phyloP scores from a whole-genome alignment of 2,329 filamentous ascomycete species.

The Venturia aucupariae region DNA sequence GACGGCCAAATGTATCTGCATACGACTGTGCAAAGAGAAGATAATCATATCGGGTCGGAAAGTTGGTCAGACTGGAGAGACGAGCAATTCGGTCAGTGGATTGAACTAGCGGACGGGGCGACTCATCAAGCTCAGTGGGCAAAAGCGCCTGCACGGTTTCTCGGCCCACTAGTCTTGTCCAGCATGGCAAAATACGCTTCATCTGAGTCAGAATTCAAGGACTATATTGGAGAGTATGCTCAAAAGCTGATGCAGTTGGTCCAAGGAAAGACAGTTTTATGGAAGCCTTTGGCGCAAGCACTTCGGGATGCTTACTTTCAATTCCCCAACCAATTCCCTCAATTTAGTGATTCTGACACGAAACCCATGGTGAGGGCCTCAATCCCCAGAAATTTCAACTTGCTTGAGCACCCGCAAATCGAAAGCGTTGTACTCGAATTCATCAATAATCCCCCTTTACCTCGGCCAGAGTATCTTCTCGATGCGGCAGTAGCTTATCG shows the following conservation, averaged over 20 bases:
- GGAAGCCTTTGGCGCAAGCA: constrained; percentile 17
- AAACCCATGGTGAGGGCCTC: neutral
- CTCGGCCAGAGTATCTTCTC: constrained; percentile 36
- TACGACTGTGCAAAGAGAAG: neutral
- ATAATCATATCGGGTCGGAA: no score
- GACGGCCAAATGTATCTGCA: neutral
- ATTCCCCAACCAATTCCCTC: neutral
- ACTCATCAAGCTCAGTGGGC: constrained; percentile 6
- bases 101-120: neutral
- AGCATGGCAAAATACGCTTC: neutral
- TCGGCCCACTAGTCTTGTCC: neutral
- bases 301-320: constrained; percentile 23
- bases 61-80: neutral
- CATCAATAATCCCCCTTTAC: constrained; percentile 31
- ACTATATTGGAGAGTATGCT: neutral
- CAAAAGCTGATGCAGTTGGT: neutral
- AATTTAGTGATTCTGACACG: neutral
- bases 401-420: constrained; percentile 26
- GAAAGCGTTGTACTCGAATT: constrained; percentile 32
- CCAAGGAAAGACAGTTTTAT: constrained; percentile 5
- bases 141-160: neutral
- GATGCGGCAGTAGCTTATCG: constrained; percentile 29
- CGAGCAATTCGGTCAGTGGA: neutral
- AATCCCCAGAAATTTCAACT: constrained; percentile 20
- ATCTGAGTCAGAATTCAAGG: neutral